Conservation (phyloP, 805 yeast genomes). For the Saturnispora gosingensis region DNA sequence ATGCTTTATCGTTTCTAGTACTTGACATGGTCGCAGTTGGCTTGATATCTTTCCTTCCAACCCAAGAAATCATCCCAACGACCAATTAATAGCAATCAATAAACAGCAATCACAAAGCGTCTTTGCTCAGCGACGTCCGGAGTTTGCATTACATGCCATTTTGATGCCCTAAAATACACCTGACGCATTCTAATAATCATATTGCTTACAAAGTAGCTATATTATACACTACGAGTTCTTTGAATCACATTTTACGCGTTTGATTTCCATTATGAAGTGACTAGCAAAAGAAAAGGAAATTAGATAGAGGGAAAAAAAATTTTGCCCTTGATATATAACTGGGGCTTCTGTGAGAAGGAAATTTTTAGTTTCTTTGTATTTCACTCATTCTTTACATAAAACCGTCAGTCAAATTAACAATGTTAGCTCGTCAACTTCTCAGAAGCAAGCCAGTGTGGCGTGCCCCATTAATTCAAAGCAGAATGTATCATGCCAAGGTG, state of each 20-base stretch:
- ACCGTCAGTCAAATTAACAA: neutral
- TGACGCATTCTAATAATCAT: neutral
- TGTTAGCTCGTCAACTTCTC: slow-evolving; percentile 4
- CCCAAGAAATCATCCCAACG: no score
- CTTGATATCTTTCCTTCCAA: neutral
- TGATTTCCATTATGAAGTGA: neutral
- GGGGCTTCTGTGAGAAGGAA: neutral
- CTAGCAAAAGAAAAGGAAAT: neutral
- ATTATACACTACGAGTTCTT: neutral
- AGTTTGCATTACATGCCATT: neutral
- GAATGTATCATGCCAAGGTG: slow-evolving; percentile 79
- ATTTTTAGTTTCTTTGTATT: neutral
- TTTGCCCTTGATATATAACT: neutral
- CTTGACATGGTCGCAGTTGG: no score
- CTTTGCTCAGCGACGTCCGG: neutral
- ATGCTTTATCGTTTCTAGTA: no score
- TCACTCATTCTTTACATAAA: neutral
- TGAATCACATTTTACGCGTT: neutral
- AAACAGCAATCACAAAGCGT: neutral
- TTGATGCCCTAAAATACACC: neutral
- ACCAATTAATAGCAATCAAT: neutral
- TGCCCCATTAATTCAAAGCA: neutral
- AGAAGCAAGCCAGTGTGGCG: neutral
- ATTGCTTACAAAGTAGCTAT: no score
- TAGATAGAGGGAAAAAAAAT: neutral